A percentile compares a stretch with the other conserved stretches of the same genome.
Evolutionary conservation across 768 basidiomycete genomes (phyloP).

Genomic region (Tephrocybe sp.): DNA sequence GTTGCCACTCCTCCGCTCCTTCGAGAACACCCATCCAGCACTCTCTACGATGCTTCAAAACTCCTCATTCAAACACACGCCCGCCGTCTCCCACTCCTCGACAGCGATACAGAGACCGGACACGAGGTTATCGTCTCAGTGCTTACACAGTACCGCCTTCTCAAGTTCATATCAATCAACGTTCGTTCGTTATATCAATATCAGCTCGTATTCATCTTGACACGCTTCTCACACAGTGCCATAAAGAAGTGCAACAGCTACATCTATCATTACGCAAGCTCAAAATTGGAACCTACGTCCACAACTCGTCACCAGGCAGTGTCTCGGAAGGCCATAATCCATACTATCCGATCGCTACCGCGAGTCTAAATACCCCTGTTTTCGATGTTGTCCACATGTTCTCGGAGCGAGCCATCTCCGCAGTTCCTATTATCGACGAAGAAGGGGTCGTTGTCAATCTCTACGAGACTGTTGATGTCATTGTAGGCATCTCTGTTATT

Average conservation of each 20-base stretch:
- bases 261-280: conserved; percentile 81
- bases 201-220: conserved; percentile 8
- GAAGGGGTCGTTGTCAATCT: conserved; percentile 92
- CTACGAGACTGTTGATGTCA: conserved; percentile 99
- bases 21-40: conserved; percentile 82
- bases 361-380: conserved; percentile 86
- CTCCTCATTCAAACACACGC: conserved; percentile 95
- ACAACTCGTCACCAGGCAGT: conserved; percentile 45
- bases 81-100: conserved; percentile 89
- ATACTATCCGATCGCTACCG: conserved; percentile 90
- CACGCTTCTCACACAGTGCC: conserved; percentile 59
- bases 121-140: conserved; percentile 96
- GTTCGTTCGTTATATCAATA: conserved; percentile 41
- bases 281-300: conserved; percentile 92
- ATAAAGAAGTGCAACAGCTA: conserved; percentile 78
- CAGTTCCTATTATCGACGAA: conserved; percentile 94
- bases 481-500: conserved; percentile 53
- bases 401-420: conserved; percentile 91
- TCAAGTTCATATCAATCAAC: conserved; percentile 98
- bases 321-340: conserved; percentile 60
- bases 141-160: conserved; percentile 93
- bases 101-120: conserved; percentile 89
- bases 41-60: conserved; percentile 88
- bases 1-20: conserved; percentile 92
- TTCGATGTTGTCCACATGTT: conserved; percentile 99